A percentile compares a stretch with the other conserved stretches of the same genome.
Evolutionary conservation across 169 alveolate species (phyloP).

Genomic region (Plasmodium falciparum): DNA sequence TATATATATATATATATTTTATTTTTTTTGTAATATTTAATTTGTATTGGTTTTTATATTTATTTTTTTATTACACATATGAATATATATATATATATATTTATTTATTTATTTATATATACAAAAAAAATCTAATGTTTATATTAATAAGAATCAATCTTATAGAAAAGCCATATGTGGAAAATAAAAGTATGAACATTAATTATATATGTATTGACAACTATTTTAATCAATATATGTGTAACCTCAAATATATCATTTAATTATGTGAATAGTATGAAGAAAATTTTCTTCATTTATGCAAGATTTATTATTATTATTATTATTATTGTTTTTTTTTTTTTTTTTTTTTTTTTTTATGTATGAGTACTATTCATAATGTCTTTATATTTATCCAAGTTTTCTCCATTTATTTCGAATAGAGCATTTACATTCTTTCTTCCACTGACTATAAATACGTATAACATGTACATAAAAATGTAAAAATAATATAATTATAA

Average conservation of each 20-base stretch:
- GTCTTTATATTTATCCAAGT: conserved; percentile 43
- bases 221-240: background rate
- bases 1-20: background rate
- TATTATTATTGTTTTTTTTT: too few species aligned
- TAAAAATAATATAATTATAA: background rate
- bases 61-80: too few species aligned
- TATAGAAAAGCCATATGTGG: too few species aligned
- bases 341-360: conserved; percentile 35
- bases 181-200: too few species aligned
- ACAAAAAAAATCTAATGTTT: too few species aligned
- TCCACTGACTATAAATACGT: conserved; percentile 42
- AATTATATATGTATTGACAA: background rate
- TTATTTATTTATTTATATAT: too few species aligned
- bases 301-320: background rate
- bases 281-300: too few species aligned
- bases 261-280: too few species aligned
- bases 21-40: background rate
- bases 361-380: conserved; percentile 63
- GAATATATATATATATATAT: too few species aligned
- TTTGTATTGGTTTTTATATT: background rate
- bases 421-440: conserved; percentile 73
- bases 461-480: background rate
- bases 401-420: conserved; percentile 74
- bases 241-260: too few species aligned
- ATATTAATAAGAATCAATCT: too few species aligned